Conservation (phyloP, 2,329 filamentous ascomycete species). For the Ophiocordyceps polyrhachis-furcata region DNA sequence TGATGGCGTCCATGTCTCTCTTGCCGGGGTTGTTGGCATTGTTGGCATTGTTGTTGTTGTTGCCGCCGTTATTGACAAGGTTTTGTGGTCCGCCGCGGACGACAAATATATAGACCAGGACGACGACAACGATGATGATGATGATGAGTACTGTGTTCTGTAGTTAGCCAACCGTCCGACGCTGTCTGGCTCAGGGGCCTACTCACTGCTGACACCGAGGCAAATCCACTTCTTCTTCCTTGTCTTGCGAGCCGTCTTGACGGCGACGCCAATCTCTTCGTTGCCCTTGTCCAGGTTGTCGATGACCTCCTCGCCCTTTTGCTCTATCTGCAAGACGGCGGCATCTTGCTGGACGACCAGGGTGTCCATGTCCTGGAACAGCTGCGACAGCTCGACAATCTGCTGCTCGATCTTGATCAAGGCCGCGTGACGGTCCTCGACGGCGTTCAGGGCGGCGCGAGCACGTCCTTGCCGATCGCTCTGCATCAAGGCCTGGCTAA, state of each 20-base stretch:
- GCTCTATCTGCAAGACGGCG: conserved; percentile 62
- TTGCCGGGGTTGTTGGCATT: conserved; percentile 8
- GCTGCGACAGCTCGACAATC: conserved; percentile 68
- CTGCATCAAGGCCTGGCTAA: conserved; percentile 70
- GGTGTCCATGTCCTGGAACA: conserved; percentile 80
- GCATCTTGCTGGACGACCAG: conserved; percentile 76
- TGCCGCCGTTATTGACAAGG: background rate
- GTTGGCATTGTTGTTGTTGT: background rate
- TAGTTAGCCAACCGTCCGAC: conserved; percentile 8
- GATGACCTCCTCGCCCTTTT: conserved; percentile 69
- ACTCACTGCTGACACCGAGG: conserved; percentile 50
- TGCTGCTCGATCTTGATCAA: conserved; percentile 85
- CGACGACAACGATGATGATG: conserved; percentile 29
- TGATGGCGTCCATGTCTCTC: conserved; percentile 5
- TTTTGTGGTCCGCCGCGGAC: conserved; percentile 9
- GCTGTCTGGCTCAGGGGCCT: background rate
- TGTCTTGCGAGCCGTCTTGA: conserved; percentile 60
- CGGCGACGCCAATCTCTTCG: conserved; percentile 62
- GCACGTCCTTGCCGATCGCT: conserved; percentile 68
- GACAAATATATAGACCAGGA: conserved; percentile 29
- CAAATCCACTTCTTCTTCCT: conserved; percentile 96
- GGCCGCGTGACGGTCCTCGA: conserved; percentile 65
- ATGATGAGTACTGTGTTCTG: conserved; percentile 28
- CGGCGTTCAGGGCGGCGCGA: conserved; percentile 58
- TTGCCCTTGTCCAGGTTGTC: conserved; percentile 76